Percentiles rank a stretch among this genome's conserved stretches.
These are phyloP conservation scores for Fusarium nematophilum DNA, from an alignment of 2,329 filamentous ascomycete species.

Conservation along the genomic window DNA sequence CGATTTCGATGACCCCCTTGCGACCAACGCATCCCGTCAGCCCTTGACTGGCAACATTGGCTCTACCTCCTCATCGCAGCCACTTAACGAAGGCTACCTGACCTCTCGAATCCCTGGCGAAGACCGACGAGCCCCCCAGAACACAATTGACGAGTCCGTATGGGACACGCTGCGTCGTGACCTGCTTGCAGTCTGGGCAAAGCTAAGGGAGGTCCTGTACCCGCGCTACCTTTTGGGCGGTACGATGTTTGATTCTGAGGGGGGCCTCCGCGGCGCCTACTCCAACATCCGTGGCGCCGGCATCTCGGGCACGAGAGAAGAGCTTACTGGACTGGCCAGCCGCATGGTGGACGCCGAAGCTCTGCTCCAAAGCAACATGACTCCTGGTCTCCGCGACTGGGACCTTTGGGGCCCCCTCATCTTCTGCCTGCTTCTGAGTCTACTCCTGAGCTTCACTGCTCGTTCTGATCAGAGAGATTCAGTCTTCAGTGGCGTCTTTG, in stretches of 20 bases:
- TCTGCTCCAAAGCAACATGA: conserved; percentile 78
- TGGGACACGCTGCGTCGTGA: conserved; percentile 98
- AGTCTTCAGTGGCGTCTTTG: conserved; percentile 96
- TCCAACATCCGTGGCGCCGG: conserved; percentile 70
- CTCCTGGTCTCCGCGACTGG: conserved; percentile 92
- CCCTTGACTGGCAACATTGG: conserved; percentile 89
- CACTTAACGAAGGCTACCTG: conserved; percentile 81
- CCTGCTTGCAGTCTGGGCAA: conserved; percentile 93
- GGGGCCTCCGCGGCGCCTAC: conserved; percentile 69
- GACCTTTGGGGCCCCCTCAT: conserved; percentile 97
- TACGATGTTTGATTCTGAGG: conserved; percentile 69
- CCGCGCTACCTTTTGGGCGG: conserved; percentile 89
- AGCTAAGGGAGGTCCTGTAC: conserved; percentile 97
- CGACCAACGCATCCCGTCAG: conserved; percentile 75
- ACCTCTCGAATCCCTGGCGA: conserved; percentile 92
- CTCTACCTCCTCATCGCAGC: conserved; percentile 64
- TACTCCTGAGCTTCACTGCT: conserved; percentile 87
- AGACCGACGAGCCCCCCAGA: conserved; percentile 87
- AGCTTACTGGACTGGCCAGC: conserved; percentile 70
- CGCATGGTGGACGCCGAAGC: conserved; percentile 73
- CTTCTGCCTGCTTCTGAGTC: conserved; percentile 89
- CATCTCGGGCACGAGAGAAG: conserved; percentile 69
- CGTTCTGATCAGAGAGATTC: conserved; percentile 82
- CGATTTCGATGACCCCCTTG: conserved; percentile 90
- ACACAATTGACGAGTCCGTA: conserved; percentile 96